These are phyloP conservation scores for Ganoderma lucidum DNA, from an alignment of 1,284 basidiomycete genomes.

Conservation along the genomic window DNA sequence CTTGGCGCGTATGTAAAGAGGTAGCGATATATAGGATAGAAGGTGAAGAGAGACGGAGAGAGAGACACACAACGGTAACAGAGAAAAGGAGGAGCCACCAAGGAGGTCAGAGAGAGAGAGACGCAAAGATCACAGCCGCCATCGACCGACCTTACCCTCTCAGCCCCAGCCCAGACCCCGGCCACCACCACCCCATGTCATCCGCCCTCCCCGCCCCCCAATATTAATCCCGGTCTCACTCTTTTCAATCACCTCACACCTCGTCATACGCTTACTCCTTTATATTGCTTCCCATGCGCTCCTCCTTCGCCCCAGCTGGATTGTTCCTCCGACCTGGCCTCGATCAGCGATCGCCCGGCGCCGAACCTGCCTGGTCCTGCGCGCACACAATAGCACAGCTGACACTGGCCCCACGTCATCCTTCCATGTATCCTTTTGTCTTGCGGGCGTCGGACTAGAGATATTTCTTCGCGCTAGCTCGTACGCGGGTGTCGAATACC, in stretches of 20 bases:
- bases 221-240: not conserved
- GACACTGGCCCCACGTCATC: not conserved
- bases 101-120: slow-evolving; percentile 40
- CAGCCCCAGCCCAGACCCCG: slow-evolving; percentile 1
- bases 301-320: not conserved
- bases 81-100: slow-evolving; percentile 43
- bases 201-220: not conserved
- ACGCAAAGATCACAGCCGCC: slow-evolving; percentile 30
- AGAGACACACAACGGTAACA: slow-evolving; percentile 44
- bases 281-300: not conserved
- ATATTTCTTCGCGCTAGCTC: slow-evolving; percentile 88
- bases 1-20: slow-evolving; percentile 43
- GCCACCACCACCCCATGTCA: not conserved
- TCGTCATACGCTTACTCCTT: not conserved
- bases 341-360: not conserved
- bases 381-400: slow-evolving; percentile 19
- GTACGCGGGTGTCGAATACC: slow-evolving; percentile 84
- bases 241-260: not conserved
- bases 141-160: slow-evolving; percentile 1
- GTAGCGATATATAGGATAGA: slow-evolving; percentile 48
- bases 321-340: not conserved
- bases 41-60: slow-evolving; percentile 42
- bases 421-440: slow-evolving; percentile 20
- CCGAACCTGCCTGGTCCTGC: not conserved
- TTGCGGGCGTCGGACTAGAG: slow-evolving; percentile 53